Conservation (phyloP, 371 early-diverging fungal species). For the Zopfochytrium polystomum region DNA sequence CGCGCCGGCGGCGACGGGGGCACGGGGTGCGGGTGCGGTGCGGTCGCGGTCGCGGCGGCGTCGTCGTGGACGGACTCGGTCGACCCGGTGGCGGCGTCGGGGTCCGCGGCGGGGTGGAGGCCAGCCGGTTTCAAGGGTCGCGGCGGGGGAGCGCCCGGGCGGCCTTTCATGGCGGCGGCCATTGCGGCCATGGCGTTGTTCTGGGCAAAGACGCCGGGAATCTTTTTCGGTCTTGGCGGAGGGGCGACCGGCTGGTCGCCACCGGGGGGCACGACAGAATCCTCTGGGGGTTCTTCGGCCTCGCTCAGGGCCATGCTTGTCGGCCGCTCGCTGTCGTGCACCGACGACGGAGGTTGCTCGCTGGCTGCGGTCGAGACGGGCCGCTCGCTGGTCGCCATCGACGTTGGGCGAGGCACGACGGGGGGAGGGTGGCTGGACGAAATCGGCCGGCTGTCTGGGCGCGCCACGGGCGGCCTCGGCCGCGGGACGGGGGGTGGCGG, state of each 20-base stretch:
- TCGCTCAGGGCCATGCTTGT: constrained; percentile 1
- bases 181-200: constrained; percentile 36
- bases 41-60: too few species aligned
- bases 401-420: too few species aligned
- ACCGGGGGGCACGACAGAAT: constrained; percentile 1
- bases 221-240: constrained; percentile 23
- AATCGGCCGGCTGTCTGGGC: too few species aligned
- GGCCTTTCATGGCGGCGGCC: constrained; percentile 34
- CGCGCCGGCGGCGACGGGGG: too few species aligned
- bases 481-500: too few species aligned
- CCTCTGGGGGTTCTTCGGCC: constrained; percentile 1
- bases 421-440: too few species aligned
- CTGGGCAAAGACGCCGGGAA: constrained; percentile 42
- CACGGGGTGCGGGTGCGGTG: too few species aligned
- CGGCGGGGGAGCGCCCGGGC: constrained; percentile 13
- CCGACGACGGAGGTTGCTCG: constrained; percentile 1
- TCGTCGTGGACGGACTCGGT: too few species aligned
- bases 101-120: too few species aligned
- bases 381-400: too few species aligned
- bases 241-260: constrained; percentile 5
- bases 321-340: neutral
- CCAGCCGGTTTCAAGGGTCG: constrained; percentile 22
- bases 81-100: too few species aligned
- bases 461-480: too few species aligned
- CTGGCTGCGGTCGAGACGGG: constrained; percentile 15